A percentile compares a stretch with the other conserved stretches of the same genome.
phyloP scores from a whole-genome alignment of 805 yeast species.

The Metschnikowia dekortorum region DNA sequence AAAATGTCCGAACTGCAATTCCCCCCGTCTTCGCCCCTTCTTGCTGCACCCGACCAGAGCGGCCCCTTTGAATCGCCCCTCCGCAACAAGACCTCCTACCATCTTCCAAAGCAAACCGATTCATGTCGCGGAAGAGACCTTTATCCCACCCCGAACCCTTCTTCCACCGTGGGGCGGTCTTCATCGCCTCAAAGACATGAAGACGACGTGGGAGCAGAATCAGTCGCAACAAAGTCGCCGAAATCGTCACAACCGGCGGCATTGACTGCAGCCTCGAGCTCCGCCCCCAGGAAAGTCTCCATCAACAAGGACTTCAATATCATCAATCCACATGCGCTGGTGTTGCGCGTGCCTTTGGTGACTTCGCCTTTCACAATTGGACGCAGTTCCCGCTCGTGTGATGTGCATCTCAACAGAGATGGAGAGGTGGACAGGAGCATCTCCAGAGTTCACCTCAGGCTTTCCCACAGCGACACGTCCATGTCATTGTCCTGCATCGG shows the following conservation, averaged over 20 bases:
- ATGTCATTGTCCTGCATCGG: conserved; percentile 70
- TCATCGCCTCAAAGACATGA: conserved; percentile 33
- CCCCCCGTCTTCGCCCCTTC: conserved; percentile 52
- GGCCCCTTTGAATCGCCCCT: conserved; percentile 11
- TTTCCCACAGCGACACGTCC: conserved; percentile 42
- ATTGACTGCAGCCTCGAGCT: too few species aligned
- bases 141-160: conserved; percentile 73
- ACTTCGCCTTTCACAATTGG: conserved; percentile 50
- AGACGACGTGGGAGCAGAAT: background rate
- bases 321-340: conserved; percentile 29
- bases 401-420: conserved; percentile 34
- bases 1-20: conserved; percentile 30
- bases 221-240: background rate
- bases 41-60: conserved; percentile 22
- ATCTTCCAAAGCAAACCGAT: background rate
- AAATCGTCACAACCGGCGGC: background rate
- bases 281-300: conserved; percentile 7
- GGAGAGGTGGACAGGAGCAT: conserved; percentile 48
- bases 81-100: conserved; percentile 1
- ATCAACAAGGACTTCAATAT: conserved; percentile 34
- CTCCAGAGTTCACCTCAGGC: conserved; percentile 61
- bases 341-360: conserved; percentile 39
- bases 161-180: conserved; percentile 41
- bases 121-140: conserved; percentile 21
- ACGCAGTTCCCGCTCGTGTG: conserved; percentile 61